A percentile compares a stretch with the other conserved stretches of the same genome.
Conservation (phyloP, 2,329 filamentous ascomycete species). For the Cryoendolithus antarcticus region DNA sequence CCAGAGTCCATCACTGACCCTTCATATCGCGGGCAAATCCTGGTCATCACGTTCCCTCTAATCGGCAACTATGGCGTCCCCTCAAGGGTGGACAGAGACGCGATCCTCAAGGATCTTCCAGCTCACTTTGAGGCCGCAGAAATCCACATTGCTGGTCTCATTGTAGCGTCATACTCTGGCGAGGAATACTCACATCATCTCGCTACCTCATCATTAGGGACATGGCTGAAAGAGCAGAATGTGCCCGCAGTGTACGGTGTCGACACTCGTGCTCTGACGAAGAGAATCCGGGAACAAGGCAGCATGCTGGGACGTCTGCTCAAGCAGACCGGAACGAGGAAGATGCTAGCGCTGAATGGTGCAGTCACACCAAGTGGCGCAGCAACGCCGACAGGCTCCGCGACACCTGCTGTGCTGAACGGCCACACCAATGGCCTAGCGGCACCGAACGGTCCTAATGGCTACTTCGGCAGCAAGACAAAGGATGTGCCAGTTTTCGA, state of each 20-base stretch:
- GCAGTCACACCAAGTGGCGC: conserved; percentile 13
- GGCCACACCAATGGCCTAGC: conserved; percentile 19
- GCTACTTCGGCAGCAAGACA: conserved; percentile 16
- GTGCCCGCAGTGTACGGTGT: conserved; percentile 91
- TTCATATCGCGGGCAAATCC: conserved; percentile 82
- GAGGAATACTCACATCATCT: conserved; percentile 94
- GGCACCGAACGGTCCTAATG: conserved; percentile 22
- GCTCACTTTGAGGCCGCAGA: conserved; percentile 85
- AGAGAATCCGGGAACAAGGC: conserved; percentile 84
- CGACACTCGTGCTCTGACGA: conserved; percentile 86
- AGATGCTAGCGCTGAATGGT: conserved; percentile 30
- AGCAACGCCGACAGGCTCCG: conserved; percentile 17
- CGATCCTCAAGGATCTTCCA: conserved; percentile 72
- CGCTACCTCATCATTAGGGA: conserved; percentile 75
- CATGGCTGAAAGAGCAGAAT: conserved; percentile 93
- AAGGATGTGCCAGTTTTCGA: conserved; percentile 48
- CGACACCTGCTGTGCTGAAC: conserved; percentile 24
- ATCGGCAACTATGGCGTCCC: conserved; percentile 97
- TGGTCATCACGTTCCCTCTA: conserved; percentile 91
- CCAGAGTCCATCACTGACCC: conserved; percentile 85
- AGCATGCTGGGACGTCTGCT: conserved; percentile 92
- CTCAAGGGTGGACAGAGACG: conserved; percentile 70
- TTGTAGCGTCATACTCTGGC: conserved; percentile 82
- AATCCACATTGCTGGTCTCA: conserved; percentile 87
- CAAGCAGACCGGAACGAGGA: conserved; percentile 46